These are phyloP conservation scores for Adansonia rubrostipa DNA, from an alignment of 441 rosid species.

Conservation along the genomic window DNA sequence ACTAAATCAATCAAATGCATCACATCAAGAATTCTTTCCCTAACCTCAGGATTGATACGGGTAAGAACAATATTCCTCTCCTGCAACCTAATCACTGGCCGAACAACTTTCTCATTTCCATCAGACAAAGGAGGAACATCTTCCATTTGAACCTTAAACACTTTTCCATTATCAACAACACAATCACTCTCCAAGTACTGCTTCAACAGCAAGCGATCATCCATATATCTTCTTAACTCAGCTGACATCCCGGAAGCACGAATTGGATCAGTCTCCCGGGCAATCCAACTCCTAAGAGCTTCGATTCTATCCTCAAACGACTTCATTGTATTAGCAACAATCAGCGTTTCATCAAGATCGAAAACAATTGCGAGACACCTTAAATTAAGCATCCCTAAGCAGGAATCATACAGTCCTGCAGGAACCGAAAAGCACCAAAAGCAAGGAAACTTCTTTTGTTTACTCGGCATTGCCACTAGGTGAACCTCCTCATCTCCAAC, in stretches of 20 bases:
- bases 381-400: constrained; percentile 77
- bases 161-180: constrained; percentile 70
- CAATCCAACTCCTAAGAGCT: constrained; percentile 71
- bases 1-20: constrained; percentile 10
- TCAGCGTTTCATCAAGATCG: constrained; percentile 91
- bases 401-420: constrained; percentile 70
- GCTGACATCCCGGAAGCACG: constrained; percentile 75
- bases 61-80: constrained; percentile 78
- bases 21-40: constrained; percentile 23
- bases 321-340: constrained; percentile 95
- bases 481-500: constrained; percentile 87
- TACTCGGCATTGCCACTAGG: constrained; percentile 97
- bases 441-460: constrained; percentile 93
- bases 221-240: constrained; percentile 69
- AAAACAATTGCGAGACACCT: constrained; percentile 88
- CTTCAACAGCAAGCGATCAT: constrained; percentile 79
- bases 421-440: constrained; percentile 93
- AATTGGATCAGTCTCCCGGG: constrained; percentile 69
- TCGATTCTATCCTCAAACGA: constrained; percentile 93
- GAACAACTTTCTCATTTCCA: constrained; percentile 62
- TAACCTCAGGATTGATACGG: constrained; percentile 90
- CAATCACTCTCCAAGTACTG: constrained; percentile 77
- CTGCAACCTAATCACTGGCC: constrained; percentile 83
- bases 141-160: constrained; percentile 73
- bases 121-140: constrained; percentile 69